phyloP scores from a whole-genome alignment of 768 basidiomycete species.

The Tephrocybe sp. region DNA sequence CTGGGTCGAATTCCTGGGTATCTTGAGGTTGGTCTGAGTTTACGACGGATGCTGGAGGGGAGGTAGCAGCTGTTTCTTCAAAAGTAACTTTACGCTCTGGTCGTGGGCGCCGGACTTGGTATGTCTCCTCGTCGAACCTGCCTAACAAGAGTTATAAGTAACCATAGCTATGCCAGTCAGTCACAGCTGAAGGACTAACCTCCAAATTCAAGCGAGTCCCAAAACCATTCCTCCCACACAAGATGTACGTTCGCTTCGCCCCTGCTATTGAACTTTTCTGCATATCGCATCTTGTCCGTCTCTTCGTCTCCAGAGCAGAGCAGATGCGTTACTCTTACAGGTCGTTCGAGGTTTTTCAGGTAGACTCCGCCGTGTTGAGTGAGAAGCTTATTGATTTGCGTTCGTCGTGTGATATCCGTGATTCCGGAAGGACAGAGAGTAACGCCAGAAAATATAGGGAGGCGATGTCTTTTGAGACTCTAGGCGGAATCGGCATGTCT shows the following conservation, averaged over 20 bases:
- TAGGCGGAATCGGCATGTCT: slow-evolving; percentile 23
- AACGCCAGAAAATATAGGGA: slow-evolving; percentile 72
- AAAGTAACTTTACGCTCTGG: slow-evolving; percentile 47
- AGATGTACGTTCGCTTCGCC: slow-evolving; percentile 74
- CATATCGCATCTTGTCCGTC: slow-evolving; percentile 77
- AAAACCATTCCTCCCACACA: slow-evolving; percentile 97
- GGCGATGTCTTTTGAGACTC: slow-evolving; percentile 58
- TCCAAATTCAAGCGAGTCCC: slow-evolving; percentile 82
- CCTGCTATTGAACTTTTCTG: slow-evolving; percentile 65
- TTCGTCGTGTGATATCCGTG: slow-evolving; percentile 55
- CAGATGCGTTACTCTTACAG: slow-evolving; percentile 81
- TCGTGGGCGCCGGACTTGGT: slow-evolving; percentile 56
- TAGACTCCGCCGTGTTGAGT: slow-evolving; percentile 63
- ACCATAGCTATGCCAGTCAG: background rate
- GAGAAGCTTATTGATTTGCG: slow-evolving; percentile 61
- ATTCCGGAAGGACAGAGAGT: slow-evolving; percentile 76
- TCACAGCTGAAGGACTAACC: slow-evolving; percentile 33
- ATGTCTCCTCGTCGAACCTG: slow-evolving; percentile 60
- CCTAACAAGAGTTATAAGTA: slow-evolving; percentile 30
- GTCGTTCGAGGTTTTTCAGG: slow-evolving; percentile 72
- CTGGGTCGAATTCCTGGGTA: slow-evolving; percentile 31
- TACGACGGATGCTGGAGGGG: slow-evolving; percentile 18
- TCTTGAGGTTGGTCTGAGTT: slow-evolving; percentile 18
- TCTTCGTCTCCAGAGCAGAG: slow-evolving; percentile 68
- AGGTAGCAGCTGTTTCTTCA: slow-evolving; percentile 21